phyloP scores from a whole-genome alignment of 1,284 basidiomycete genomes.

The Tranzscheliella williamsii region DNA sequence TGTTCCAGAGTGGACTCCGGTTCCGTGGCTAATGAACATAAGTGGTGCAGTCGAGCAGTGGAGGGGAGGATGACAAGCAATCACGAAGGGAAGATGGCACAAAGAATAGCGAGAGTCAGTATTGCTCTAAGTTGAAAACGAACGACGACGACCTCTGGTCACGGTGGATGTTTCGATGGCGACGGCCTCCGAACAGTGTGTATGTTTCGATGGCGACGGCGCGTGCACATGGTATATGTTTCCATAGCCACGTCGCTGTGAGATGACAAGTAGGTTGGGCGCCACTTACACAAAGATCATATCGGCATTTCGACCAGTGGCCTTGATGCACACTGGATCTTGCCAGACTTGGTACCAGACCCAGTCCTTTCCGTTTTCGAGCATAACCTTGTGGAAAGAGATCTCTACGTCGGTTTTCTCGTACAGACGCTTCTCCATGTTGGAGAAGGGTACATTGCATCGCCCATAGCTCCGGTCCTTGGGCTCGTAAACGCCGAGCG shows the following conservation, averaged over 20 bases:
- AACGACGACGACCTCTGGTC: no score
- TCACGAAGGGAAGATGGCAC: no score
- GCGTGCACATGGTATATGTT: no score
- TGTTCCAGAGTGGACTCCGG: conserved; percentile 58
- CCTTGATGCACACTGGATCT: conserved; percentile 33
- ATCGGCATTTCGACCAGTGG: conserved; percentile 48
- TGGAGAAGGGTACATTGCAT: conserved; percentile 46
- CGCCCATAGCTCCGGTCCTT: conserved; percentile 49
- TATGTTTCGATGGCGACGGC: no score
- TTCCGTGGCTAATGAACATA: conserved; percentile 51
- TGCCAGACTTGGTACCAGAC: conserved; percentile 60
- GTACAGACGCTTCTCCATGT: conserved; percentile 56
- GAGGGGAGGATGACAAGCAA: no score
- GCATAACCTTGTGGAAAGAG: conserved; percentile 48
- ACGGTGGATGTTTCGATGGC: no score
- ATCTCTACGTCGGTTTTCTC: conserved; percentile 50
- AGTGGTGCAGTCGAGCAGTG: no score
- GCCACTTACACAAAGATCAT: conserved; percentile 49
- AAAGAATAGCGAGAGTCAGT: no score
- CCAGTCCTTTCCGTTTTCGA: conserved; percentile 54
- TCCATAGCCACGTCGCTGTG: no score
- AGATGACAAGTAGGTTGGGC: no score
- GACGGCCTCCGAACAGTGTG: no score
- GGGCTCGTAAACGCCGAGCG: conserved; percentile 35
- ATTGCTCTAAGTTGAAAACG: no score